Evolutionary conservation across 345 rosid genomes (phyloP), one percentile per base, ranked within the genome.

Genomic region (Rhizophora mangle): DNA sequence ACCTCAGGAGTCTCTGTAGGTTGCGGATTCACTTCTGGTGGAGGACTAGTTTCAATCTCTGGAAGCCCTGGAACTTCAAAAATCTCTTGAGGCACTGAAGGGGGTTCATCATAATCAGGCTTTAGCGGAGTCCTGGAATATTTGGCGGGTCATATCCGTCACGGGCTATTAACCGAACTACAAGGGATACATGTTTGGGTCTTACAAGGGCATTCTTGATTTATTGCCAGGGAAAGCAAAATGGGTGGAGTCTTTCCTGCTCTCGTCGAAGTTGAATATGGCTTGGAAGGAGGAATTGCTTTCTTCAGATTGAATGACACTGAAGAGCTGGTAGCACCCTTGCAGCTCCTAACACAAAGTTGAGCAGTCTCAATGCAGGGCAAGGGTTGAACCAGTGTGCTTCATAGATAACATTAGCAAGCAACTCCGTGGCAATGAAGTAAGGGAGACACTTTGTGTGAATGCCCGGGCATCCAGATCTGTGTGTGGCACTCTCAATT

Each of bases 281-380:
- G 63, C 4, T 16, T 1, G 0, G 39, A 20, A 11, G 49, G 9
- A 5, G 79, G 73, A 13, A 74, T 59, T 30, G 73, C 29, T 30
- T 43, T 71, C 39, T 59, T 63, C 73, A 75, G 61, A 15, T 16
- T 58, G 5, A 64, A 5, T 31, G 76, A 54, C 30, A 74, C 36
- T 21, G 69, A n/a, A 46, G 61, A 39, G 6, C 60, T 18, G 8
- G 24, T 24, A 24, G 24, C 24, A 24, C 24, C 24, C 24, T 24
- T 24, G 24, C 24, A 24, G 24, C 24, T 24, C 24, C 24, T 24
- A 24, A 24, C 24, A 24, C 24, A 24, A 24, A 1, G 29, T 19
- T 18, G 18, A 16, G 51, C 8, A 24, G 1, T 15, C 2, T 13
- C 4, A 67, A 19, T 58, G 21, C 22, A 51, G 69, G 43, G 43